Conservation (phyloP, 176 grass and related monocot genomes). For the Phyllostachys edulis region DNA sequence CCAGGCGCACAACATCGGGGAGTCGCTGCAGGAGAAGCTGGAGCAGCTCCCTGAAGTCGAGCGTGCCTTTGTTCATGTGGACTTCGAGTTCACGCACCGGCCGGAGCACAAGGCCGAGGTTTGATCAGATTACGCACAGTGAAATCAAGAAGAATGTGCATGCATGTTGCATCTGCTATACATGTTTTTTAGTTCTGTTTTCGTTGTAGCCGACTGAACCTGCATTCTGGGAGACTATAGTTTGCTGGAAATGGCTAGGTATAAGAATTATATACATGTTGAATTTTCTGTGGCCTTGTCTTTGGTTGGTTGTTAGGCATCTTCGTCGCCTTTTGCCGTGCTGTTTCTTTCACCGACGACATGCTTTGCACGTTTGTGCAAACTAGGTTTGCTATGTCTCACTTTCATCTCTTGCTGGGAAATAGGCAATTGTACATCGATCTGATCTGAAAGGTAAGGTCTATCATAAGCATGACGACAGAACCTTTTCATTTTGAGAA, state of each 20-base stretch:
- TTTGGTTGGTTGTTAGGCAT: background rate
- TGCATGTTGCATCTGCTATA: background rate
- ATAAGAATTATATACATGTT: background rate
- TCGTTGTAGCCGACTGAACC: background rate
- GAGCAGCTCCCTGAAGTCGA: slow-evolving; percentile 81
- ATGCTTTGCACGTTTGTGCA: background rate
- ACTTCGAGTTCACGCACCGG: slow-evolving; percentile 73
- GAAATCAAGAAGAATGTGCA: background rate
- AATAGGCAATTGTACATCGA: background rate
- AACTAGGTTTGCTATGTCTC: background rate
- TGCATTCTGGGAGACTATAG: background rate
- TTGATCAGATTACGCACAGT: background rate
- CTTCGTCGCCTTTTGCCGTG: background rate
- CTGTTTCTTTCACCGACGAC: background rate
- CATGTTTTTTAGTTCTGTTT: background rate
- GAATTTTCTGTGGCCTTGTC: background rate
- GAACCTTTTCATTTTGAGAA: background rate
- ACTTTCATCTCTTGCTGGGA: background rate
- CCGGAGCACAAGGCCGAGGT: slow-evolving; percentile 69
- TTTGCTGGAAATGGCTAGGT: background rate
- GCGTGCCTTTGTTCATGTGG: slow-evolving; percentile 80
- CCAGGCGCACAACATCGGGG: slow-evolving; percentile 77
- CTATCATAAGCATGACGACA: background rate
- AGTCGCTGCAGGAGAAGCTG: slow-evolving; percentile 80
- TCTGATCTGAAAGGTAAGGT: background rate